A percentile compares a stretch with the other conserved stretches of the same genome.
These are phyloP conservation scores for Noccaea bulbosa DNA, from an alignment of 345 rosid species.

Conservation along the genomic window DNA sequence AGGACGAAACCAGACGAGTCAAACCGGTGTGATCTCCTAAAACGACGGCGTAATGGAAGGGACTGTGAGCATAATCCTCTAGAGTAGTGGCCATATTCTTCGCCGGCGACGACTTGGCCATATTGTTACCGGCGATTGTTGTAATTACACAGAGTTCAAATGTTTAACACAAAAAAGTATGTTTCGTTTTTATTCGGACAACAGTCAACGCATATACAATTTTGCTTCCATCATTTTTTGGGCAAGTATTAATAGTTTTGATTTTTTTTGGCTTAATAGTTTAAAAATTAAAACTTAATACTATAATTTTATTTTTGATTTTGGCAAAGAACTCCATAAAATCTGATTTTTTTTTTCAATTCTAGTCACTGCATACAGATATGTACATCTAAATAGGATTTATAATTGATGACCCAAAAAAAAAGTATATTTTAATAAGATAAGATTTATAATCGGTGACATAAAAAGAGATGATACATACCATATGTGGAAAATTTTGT, in stretches of 20 bases:
- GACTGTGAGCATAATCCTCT: conserved; percentile 78
- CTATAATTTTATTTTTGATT: too few relatives aligned
- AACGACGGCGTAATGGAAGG: conserved; percentile 78
- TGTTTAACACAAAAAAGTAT: neutral
- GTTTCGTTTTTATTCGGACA: conserved; percentile 6
- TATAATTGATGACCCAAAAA: neutral
- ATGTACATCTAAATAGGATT: conserved; percentile 1
- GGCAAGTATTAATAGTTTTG: neutral
- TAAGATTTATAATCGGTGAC: neutral
- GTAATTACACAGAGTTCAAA: too few relatives aligned
- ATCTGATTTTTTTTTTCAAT: too few relatives aligned
- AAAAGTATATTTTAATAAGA: neutral
- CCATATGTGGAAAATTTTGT: neutral
- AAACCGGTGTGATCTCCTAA: conserved; percentile 68
- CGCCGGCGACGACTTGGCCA: conserved; percentile 53
- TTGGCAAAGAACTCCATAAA: too few relatives aligned
- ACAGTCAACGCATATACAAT: conserved; percentile 28
- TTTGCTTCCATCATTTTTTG: neutral
- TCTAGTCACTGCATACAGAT: neutral
- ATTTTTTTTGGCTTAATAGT: too few relatives aligned
- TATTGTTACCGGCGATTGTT: conserved; percentile 17
- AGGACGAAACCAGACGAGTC: conserved; percentile 59
- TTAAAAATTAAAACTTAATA: too few relatives aligned
- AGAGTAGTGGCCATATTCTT: conserved; percentile 52
- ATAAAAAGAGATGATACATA: neutral